Evolutionary conservation across 805 yeast genomes (phyloP).

Genomic region (Tanozyma kutaoensis): DNA sequence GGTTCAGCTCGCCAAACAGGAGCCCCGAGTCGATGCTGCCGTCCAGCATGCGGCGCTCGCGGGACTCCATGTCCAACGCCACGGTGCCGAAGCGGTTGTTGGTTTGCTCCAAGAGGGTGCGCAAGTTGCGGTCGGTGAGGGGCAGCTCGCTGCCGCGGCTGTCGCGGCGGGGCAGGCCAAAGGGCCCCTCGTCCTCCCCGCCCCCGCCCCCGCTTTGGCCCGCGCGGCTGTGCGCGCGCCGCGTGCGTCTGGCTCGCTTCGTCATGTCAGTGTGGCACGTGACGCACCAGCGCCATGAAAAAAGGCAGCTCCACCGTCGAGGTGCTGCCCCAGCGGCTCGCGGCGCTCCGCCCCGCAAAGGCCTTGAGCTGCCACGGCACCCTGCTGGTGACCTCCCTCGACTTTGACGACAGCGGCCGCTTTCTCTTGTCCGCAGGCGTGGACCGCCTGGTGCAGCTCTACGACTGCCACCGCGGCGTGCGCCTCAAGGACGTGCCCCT

Average conservation of each 20-base stretch:
- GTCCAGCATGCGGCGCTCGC: slow-evolving; percentile 11
- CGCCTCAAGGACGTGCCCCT: slow-evolving; percentile 59
- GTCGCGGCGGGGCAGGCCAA: too few relatives aligned
- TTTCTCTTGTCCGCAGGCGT: slow-evolving; percentile 63
- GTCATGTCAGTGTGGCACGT: too few relatives aligned
- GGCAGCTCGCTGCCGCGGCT: slow-evolving; percentile 16
- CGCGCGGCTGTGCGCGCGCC: too few relatives aligned
- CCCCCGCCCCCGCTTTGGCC: too few relatives aligned
- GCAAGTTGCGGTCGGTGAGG: slow-evolving; percentile 24
- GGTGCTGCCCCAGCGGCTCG: too few relatives aligned
- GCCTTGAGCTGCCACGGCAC: slow-evolving; percentile 35
- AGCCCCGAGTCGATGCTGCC: slow-evolving; percentile 6
- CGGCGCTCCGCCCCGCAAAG: slow-evolving; percentile 17
- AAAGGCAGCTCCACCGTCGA: too few relatives aligned
- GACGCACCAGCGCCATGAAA: too few relatives aligned
- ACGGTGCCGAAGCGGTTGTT: slow-evolving; percentile 8
- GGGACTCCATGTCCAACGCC: slow-evolving; percentile 28
- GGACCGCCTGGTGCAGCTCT: slow-evolving; percentile 74
- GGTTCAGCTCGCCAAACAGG: slow-evolving; percentile 44
- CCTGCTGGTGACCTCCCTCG: slow-evolving; percentile 53
- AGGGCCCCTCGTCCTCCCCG: too few relatives aligned
- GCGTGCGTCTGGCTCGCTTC: too few relatives aligned
- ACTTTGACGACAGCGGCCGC: slow-evolving; percentile 77
- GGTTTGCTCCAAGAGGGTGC: slow-evolving; percentile 8
- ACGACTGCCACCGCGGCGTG: slow-evolving; percentile 59